A percentile compares a stretch with the other conserved stretches of the same genome.
phyloP scores from a whole-genome alignment of 1,284 basidiomycete species.

The Ganoderma leucocontextum region DNA sequence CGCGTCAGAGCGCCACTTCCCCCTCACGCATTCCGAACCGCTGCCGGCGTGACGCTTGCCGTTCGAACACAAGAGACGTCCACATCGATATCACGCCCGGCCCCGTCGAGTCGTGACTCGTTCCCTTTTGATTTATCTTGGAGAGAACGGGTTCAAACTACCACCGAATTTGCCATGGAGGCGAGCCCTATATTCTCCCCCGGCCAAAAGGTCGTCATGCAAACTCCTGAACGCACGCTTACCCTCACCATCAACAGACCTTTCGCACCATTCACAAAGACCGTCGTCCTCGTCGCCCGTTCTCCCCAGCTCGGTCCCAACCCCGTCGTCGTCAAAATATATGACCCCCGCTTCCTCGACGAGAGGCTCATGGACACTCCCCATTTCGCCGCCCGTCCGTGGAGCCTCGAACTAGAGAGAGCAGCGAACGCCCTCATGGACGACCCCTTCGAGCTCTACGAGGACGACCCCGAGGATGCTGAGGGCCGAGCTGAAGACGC shows the following conservation, averaged over 20 bases:
- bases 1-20: too few relatives aligned
- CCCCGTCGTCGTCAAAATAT: conserved; percentile 20
- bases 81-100: too few relatives aligned
- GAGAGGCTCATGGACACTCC: background rate
- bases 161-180: background rate
- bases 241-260: conserved; percentile 26
- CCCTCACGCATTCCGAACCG: too few relatives aligned
- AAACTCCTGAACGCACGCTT: background rate
- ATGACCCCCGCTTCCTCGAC: conserved; percentile 21
- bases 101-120: too few relatives aligned
- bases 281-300: conserved; percentile 15
- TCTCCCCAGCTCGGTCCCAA: conserved; percentile 7
- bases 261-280: conserved; percentile 30
- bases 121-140: too few relatives aligned
- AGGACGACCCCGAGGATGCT: conserved; percentile 1
- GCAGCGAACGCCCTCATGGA: conserved; percentile 5
- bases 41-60: too few relatives aligned
- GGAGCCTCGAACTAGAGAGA: conserved; percentile 12
- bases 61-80: too few relatives aligned
- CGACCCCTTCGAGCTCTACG: background rate
- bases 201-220: conserved; percentile 15
- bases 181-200: conserved; percentile 17
- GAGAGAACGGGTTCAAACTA: background rate
- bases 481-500: background rate
- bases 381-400: background rate